Conservation (phyloP, 148 eudicot species). For the Beta vulgaris region DNA sequence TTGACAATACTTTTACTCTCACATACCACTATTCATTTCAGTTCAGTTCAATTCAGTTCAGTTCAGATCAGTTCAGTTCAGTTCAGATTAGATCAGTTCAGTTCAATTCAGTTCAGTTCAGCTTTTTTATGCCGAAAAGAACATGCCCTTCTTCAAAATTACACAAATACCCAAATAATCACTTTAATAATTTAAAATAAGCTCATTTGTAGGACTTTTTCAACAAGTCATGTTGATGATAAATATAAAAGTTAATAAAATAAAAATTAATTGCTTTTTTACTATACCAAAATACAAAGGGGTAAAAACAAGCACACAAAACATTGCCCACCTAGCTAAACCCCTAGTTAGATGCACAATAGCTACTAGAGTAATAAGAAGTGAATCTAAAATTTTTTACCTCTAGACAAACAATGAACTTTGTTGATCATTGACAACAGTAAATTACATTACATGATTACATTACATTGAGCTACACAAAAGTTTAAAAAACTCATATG, state of each 20-base stretch:
- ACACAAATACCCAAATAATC: too few species aligned
- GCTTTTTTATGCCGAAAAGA: too few species aligned
- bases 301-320: constrained; percentile 1
- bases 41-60: too few species aligned
- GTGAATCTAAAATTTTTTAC: not conserved
- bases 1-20: too few species aligned
- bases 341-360: not conserved
- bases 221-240: too few species aligned
- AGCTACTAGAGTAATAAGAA: not conserved
- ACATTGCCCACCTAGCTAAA: not conserved
- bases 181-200: too few species aligned
- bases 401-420: constrained; percentile 7
- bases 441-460: constrained; percentile 26
- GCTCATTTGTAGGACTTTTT: too few species aligned
- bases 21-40: too few species aligned
- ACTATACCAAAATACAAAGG: constrained; percentile 10
- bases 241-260: not conserved
- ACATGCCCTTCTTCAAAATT: too few species aligned
- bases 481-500: constrained; percentile 19
- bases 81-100: too few species aligned
- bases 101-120: too few species aligned
- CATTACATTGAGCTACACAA: constrained; percentile 18
- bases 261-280: not conserved
- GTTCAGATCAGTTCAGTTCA: too few species aligned
- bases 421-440: constrained; percentile 13